Evolutionary conservation across 192 early-diverging fungal genomes (phyloP).

Genomic region (Phlyctochytrium arcticum): DNA sequence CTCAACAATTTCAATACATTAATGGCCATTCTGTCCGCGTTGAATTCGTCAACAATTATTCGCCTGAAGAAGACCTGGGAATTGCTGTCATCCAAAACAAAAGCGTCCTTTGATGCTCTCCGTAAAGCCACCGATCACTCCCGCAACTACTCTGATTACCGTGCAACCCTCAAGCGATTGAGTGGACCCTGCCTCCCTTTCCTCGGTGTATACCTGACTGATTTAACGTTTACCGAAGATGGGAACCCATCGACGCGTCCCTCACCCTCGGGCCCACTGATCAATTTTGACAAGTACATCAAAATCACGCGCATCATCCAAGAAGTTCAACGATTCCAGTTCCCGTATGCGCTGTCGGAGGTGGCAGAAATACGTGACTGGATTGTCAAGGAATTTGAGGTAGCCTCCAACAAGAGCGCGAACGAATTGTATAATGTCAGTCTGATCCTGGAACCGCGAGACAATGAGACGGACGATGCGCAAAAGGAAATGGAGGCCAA

Average conservation of each 20-base stretch:
- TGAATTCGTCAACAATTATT: constrained; percentile 46
- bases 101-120: constrained; percentile 29
- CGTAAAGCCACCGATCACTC: constrained; percentile 26
- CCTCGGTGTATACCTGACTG: constrained; percentile 41
- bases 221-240: constrained; percentile 50
- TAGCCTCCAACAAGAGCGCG: constrained; percentile 3
- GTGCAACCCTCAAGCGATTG: constrained; percentile 24
- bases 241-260: constrained; percentile 47
- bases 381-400: constrained; percentile 17
- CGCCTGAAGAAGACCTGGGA: constrained; percentile 53
- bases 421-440: constrained; percentile 36
- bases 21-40: constrained; percentile 40
- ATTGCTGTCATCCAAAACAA: constrained; percentile 30
- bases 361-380: constrained; percentile 35
- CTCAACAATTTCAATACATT: constrained; percentile 47
- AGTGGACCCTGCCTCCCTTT: constrained; percentile 42
- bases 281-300: constrained; percentile 82
- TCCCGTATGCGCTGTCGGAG: constrained; percentile 52
- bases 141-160: constrained; percentile 43
- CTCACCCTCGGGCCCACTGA: constrained; percentile 31
- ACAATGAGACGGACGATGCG: constrained; percentile 29
- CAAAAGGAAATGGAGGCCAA: constrained; percentile 32
- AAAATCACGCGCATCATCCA: constrained; percentile 57
- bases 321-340: constrained; percentile 74
- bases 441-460: constrained; percentile 29